These are phyloP conservation scores for Lodderomyces orthopsilosis DNA, from an alignment of 1,139 yeast species.

Conservation along the genomic window DNA sequence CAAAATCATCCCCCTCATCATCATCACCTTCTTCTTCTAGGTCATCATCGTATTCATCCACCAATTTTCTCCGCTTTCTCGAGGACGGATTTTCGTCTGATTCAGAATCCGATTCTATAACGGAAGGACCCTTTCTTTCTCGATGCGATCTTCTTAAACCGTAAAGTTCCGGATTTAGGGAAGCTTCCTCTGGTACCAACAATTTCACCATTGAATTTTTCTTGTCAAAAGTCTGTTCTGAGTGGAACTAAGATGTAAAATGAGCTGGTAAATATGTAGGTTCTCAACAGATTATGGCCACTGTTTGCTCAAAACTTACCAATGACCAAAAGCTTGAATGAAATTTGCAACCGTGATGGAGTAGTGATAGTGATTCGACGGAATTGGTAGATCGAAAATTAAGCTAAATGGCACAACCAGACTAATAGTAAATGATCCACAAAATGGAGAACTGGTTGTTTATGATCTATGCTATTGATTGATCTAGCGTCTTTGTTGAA, in stretches of 20 bases:
- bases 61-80: conserved; percentile 17
- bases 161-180: conserved; percentile 79
- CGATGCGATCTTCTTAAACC: conserved; percentile 89
- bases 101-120: conserved; percentile 42
- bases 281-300: too few species aligned
- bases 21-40: conserved; percentile 26
- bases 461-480: background rate
- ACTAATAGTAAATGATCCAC: background rate
- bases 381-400: background rate
- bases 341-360: conserved; percentile 2
- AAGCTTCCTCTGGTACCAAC: conserved; percentile 39
- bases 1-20: conserved; percentile 29
- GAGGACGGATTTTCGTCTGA: conserved; percentile 17
- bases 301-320: background rate
- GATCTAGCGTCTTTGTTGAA: background rate
- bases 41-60: conserved; percentile 25
- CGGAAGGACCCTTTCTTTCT: conserved; percentile 47
- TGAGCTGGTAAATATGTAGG: too few species aligned
- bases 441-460: background rate
- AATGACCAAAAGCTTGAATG: background rate
- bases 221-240: too few species aligned
- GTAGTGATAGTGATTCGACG: background rate
- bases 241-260: too few species aligned
- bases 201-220: conserved; percentile 10
- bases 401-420: background rate